These are phyloP conservation scores for Malassezia sympodialis DNA, from an alignment of 1,284 basidiomycete species.

Conservation along the genomic window DNA sequence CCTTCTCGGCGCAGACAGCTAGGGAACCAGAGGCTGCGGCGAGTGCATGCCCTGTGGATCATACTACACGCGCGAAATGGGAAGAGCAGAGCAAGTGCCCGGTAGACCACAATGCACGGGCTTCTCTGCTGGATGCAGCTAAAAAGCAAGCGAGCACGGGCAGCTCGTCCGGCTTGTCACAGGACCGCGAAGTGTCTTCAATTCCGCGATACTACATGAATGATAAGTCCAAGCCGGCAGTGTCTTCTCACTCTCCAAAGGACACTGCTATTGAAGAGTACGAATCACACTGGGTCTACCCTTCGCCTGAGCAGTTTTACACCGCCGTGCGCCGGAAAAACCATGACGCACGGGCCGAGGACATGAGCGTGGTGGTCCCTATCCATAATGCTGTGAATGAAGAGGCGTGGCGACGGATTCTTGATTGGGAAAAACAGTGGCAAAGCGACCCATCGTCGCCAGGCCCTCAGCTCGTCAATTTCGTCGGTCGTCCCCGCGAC, in stretches of 20 bases:
- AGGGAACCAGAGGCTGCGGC: neutral
- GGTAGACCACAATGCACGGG: slow-evolving; percentile 55
- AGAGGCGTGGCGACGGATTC: slow-evolving; percentile 79
- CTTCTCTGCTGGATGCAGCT: slow-evolving; percentile 47
- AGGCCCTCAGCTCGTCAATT: slow-evolving; percentile 70
- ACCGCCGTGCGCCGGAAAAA: slow-evolving; percentile 81
- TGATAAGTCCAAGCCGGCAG: slow-evolving; percentile 1
- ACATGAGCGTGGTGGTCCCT: slow-evolving; percentile 92
- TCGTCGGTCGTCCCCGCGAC: slow-evolving; percentile 54
- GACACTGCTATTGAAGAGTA: slow-evolving; percentile 20
- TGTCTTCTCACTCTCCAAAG: slow-evolving; percentile 13
- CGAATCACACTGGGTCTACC: slow-evolving; percentile 77
- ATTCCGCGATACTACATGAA: slow-evolving; percentile 60
- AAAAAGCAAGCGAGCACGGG: slow-evolving; percentile 19
- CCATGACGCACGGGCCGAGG: slow-evolving; percentile 58
- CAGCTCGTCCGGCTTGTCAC: slow-evolving; percentile 47
- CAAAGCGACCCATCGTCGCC: neutral
- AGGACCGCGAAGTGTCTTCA: slow-evolving; percentile 69
- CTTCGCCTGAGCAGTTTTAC: slow-evolving; percentile 95
- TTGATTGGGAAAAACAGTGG: slow-evolving; percentile 65
- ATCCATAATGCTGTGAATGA: slow-evolving; percentile 99
- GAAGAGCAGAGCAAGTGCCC: slow-evolving; percentile 54
- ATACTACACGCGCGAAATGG: slow-evolving; percentile 4
- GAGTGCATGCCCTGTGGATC: slow-evolving; percentile 15
- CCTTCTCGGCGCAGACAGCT: slow-evolving; percentile 3